These are phyloP conservation scores for Cytospora leucostoma DNA, from an alignment of 2,329 filamentous ascomycete species.

Conservation along the genomic window DNA sequence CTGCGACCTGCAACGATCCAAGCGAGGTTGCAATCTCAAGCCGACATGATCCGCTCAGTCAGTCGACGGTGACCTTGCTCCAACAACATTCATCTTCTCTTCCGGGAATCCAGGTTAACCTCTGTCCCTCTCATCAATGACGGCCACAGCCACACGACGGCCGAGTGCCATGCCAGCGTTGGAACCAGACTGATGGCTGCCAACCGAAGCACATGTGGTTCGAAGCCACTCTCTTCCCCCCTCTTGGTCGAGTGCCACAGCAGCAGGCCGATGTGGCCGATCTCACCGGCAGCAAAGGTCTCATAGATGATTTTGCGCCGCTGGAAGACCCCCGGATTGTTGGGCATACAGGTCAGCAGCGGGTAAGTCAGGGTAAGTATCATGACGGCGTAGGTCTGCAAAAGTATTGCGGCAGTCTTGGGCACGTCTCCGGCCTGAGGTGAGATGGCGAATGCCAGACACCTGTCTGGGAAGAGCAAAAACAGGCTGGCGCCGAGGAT, in stretches of 20 bases:
- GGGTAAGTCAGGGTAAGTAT: not conserved
- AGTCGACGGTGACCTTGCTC: no score
- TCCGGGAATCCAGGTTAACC: not conserved
- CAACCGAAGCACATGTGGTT: not conserved
- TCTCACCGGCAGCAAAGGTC: not conserved
- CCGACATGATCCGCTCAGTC: no score
- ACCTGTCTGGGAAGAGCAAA: not conserved
- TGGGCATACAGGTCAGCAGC: not conserved
- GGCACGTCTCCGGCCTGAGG: not conserved
- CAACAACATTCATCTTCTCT: not conserved
- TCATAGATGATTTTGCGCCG: not conserved
- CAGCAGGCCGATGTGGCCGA: not conserved
- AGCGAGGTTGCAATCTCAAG: no score
- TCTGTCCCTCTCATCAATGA: not conserved
- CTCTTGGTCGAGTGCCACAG: not conserved
- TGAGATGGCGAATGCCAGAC: not conserved
- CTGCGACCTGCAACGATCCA: no score
- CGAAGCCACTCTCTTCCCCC: not conserved
- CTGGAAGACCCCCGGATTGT: not conserved
- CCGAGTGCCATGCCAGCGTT: not conserved
- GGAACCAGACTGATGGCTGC: not conserved
- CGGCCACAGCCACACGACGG: not conserved
- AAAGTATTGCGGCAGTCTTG: not conserved
- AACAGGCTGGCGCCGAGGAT: not conserved
- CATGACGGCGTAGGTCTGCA: not conserved